Evolutionary conservation across 768 basidiomycete species (phyloP), one percentile per base, ranked within the genome.

Genomic region (Lentinula guzmanii): DNA sequence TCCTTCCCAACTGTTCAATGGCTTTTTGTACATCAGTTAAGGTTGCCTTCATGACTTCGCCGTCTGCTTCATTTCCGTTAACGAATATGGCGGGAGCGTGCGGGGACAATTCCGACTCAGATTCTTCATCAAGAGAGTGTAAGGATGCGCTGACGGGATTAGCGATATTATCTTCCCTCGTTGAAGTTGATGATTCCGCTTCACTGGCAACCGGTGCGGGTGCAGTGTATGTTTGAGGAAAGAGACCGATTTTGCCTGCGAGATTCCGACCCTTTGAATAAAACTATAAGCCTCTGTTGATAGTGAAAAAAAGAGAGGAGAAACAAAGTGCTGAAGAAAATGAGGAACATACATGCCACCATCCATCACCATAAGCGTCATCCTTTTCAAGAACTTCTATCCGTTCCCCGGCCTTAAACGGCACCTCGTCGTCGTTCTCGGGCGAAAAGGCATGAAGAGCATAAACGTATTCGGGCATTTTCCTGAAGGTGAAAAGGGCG

Each of bases 351-450:
- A 79, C 81, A 70, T 80, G 77, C 93, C 93, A 98, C 97, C 97
- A 98, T 16, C 96, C 97, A 73, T 99, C 97, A 18, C 84, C 84
- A 70, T 91, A 98, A 61, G 84, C 74, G 65, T 98, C 97, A 70
- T 98, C 97, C 75, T 86, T 92, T 77, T 98, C 96, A 45, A 98
- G 61, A 33, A 99, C 86, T 69, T 92, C 88, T 66, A 98, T 93
- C 60, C 83, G 79, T 66, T 98, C 93, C 2, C 95, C 95, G 4
- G 86, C 87, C 46, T 76, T 79, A 71, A 98, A 97, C 1, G 85
- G 67, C 42, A 98, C 82, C 75, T 99, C 97, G 73, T 99, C 97
- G 56, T 91, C 91, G 73, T 98, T 86, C 77, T 99, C 95, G 3
- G 97, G 95, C 4, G 75, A 67, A 67, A 98, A 98, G 67, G 90